Base-by-base conservation (phyloP, 345 rosid species). In the Euphorbia lathyris region DNA sequence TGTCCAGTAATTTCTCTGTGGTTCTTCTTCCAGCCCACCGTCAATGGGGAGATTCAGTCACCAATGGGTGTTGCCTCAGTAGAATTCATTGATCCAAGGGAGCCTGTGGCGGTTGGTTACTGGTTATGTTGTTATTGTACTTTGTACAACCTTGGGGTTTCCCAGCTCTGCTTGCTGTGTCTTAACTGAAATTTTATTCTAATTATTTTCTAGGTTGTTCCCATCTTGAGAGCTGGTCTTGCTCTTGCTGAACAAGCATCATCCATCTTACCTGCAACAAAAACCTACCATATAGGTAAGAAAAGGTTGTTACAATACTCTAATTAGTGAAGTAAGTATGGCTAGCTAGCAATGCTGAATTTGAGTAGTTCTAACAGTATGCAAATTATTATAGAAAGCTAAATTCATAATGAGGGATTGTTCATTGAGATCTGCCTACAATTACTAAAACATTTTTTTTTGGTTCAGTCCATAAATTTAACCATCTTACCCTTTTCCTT, bases 11-110 rank as follows among this genome's bases (percentile, higher is more conserved):
- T n/a, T 20, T 71, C 43, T 63, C 62, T 69, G 60, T 71, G 47
- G 26, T 58, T 57, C 72, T 76, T 32, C 65, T 62, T 45, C 47
- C 82, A 93, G 98, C 98, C 97, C 52, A 90, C 88, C 1, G 82
- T 91, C 40, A 66, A 83, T 0, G 97, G 97, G 40, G 96, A 91
- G 85, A 91, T 94, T 77, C 93, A 86, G 85, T 83, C 97, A 56
- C 97, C 98, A 52, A 66, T 94, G 86, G 97, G 92, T 58, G 71
- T 89, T 72, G 96, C 97, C 59, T 81, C 90, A 12, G 98, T 94
- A 83, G 97, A 94, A 78, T 91, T 94, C 79, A 77, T 94, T 66
- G 95, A 94, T 81, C 96, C 97, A n/a, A 86, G 93, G 71, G 90
- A 89, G 78, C 97, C 97, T 47, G 86, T 90, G 22, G 91, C 84